Evolutionary conservation across 495 filamentous ascomycete genomes (phyloP).

Genomic region (Penicillium roqueforti): DNA sequence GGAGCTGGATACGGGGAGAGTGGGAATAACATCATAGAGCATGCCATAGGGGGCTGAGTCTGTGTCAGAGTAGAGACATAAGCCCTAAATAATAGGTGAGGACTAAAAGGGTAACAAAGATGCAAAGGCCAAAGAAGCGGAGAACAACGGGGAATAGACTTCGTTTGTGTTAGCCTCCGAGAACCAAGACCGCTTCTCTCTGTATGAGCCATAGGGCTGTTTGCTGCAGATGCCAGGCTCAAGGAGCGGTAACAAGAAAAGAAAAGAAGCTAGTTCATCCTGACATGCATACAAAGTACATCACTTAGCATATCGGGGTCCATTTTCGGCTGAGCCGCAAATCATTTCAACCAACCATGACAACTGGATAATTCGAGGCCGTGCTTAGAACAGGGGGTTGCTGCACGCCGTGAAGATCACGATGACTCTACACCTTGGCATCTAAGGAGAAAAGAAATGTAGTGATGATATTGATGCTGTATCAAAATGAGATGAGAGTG

Average conservation of each 20-base stretch:
- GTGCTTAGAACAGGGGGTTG: slow-evolving; percentile 4
- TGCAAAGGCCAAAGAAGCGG: background rate
- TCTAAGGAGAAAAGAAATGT: background rate
- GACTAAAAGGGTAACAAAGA: background rate
- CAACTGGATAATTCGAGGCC: background rate
- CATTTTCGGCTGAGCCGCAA: background rate
- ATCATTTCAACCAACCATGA: slow-evolving; percentile 2
- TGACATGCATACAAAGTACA: slow-evolving; percentile 2
- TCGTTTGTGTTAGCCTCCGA: background rate
- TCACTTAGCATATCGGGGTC: slow-evolving; percentile 2
- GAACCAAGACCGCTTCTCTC: slow-evolving; percentile 5
- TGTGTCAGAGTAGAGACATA: background rate
- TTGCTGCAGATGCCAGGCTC: slow-evolving; percentile 1
- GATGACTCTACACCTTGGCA: slow-evolving; percentile 12
- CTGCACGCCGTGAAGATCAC: slow-evolving; percentile 11
- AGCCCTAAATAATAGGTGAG: background rate
- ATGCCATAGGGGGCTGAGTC: background rate
- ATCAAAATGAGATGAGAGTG: too few relatives aligned
- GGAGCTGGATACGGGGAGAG: background rate
- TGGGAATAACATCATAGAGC: background rate
- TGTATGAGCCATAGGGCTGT: slow-evolving; percentile 9
- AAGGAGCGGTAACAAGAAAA: slow-evolving; percentile 8
- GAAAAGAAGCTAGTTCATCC: background rate
- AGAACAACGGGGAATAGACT: background rate
- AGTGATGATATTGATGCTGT: background rate